These are phyloP conservation scores for Stachybotrys elegans DNA, from an alignment of 2,329 filamentous ascomycete genomes.

Conservation along the genomic window DNA sequence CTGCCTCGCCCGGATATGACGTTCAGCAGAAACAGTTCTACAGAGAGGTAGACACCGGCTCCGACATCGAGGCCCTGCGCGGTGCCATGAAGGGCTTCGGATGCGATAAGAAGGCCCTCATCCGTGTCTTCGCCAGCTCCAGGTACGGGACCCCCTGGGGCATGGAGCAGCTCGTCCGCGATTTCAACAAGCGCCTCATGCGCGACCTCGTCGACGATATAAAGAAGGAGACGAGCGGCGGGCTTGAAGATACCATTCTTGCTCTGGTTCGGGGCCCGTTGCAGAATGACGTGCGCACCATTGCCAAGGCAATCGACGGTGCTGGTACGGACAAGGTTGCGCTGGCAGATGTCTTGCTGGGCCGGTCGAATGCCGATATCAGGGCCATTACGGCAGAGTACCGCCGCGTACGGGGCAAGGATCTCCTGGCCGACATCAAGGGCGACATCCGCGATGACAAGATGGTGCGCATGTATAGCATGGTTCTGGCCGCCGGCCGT, in stretches of 20 bases:
- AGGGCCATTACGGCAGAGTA: constrained; percentile 26
- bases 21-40: constrained; percentile 16
- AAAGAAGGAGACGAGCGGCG: constrained; percentile 25
- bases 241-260: constrained; percentile 23
- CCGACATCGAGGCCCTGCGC: constrained; percentile 23
- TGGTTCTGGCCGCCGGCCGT: constrained; percentile 21
- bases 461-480: constrained; percentile 26
- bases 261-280: constrained; percentile 25
- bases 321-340: constrained; percentile 27
- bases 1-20: constrained; percentile 25
- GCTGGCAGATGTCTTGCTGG: constrained; percentile 27
- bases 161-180: constrained; percentile 23
- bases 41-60: constrained; percentile 21
- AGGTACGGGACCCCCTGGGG: constrained; percentile 27
- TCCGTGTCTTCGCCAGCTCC: constrained; percentile 20
- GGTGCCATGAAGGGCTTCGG: constrained; percentile 31
- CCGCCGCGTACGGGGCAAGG: constrained; percentile 17
- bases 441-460: constrained; percentile 23
- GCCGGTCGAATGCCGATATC: constrained; percentile 30
- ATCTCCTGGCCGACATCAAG: constrained; percentile 24
- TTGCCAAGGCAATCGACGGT: constrained; percentile 23
- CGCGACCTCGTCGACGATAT: constrained; percentile 27
- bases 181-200: constrained; percentile 28
- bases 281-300: constrained; percentile 22
- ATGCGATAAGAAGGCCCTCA: constrained; percentile 24